Conservation (phyloP, 2,329 filamentous ascomycete species). For the Pleomassaria siparia region DNA sequence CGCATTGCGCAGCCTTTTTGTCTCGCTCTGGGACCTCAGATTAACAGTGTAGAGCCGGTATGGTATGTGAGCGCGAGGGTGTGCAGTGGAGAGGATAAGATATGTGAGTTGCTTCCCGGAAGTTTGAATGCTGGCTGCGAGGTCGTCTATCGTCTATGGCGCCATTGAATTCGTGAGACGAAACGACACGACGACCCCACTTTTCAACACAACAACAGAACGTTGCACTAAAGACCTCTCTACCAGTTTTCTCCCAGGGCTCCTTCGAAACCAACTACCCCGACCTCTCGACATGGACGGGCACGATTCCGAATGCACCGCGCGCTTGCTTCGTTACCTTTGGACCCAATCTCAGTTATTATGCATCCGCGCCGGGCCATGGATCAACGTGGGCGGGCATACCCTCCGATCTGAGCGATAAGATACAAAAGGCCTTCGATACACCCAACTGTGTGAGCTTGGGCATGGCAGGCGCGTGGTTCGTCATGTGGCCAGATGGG, state of each 20-base stretch:
- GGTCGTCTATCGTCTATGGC: too few relatives aligned
- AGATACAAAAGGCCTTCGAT: slow-evolving; percentile 35
- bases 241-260: slow-evolving; percentile 33
- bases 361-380: slow-evolving; percentile 30
- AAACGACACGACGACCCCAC: too few relatives aligned
- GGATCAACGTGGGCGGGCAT: slow-evolving; percentile 40
- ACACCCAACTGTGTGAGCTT: slow-evolving; percentile 33
- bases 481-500: slow-evolving; percentile 36
- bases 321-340: slow-evolving; percentile 36
- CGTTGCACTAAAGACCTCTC: slow-evolving; percentile 14
- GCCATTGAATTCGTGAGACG: slow-evolving; percentile 8
- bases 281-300: slow-evolving; percentile 33
- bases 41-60: slow-evolving; percentile 29
- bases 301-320: slow-evolving; percentile 29
- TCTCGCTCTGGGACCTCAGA: slow-evolving; percentile 34
- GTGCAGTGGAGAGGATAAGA: slow-evolving; percentile 36
- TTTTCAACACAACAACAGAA: slow-evolving; percentile 7
- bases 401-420: slow-evolving; percentile 33
- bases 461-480: slow-evolving; percentile 35
- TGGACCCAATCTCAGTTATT: slow-evolving; percentile 33
- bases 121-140: background rate
- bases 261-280: slow-evolving; percentile 35
- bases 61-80: slow-evolving; percentile 40
- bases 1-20: slow-evolving; percentile 37
- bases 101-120: slow-evolving; percentile 27